Conservation (phyloP, 1,284 basidiomycete species). For the Bjerkandera adusta region DNA sequence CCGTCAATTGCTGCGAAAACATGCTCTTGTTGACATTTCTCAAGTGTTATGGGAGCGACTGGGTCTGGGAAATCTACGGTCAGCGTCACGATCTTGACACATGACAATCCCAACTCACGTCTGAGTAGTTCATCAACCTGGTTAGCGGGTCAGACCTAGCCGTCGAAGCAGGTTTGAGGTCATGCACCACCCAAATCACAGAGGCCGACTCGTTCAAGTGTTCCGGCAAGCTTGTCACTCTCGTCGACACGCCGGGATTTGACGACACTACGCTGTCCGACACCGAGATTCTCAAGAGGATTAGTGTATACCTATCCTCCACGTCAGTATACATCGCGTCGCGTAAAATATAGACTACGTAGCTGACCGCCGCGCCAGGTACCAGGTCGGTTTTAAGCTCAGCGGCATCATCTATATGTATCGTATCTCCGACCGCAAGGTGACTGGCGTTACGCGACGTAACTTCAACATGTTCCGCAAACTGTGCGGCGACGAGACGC, state of each 20-base stretch:
- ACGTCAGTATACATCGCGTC: not conserved
- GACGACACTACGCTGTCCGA: conserved; percentile 37
- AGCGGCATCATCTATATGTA: conserved; percentile 53
- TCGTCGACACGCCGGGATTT: conserved; percentile 39
- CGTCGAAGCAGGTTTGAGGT: conserved; percentile 16
- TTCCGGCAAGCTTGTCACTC: conserved; percentile 28
- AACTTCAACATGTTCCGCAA: conserved; percentile 49
- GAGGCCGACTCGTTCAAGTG: conserved; percentile 26
- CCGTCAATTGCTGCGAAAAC: not conserved
- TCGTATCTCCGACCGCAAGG: conserved; percentile 47
- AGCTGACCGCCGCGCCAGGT: too few relatives aligned
- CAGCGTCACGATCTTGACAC: not conserved
- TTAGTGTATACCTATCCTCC: conserved; percentile 17
- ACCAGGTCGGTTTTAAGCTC: conserved; percentile 37
- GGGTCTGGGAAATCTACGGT: conserved; percentile 23
- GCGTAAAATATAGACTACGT: too few relatives aligned
- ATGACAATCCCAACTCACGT: not conserved
- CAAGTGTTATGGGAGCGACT: conserved; percentile 23
- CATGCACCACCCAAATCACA: conserved; percentile 20
- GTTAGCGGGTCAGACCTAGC: conserved; percentile 17
- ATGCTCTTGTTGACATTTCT: not conserved
- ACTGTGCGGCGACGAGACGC: conserved; percentile 44
- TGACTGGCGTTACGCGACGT: conserved; percentile 46
- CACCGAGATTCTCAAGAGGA: conserved; percentile 35
- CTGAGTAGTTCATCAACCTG: conserved; percentile 23